Evolutionary conservation across 768 basidiomycete genomes (phyloP), one percentile per base, ranked within the genome.

Genomic region (Lactarius psammicola): DNA sequence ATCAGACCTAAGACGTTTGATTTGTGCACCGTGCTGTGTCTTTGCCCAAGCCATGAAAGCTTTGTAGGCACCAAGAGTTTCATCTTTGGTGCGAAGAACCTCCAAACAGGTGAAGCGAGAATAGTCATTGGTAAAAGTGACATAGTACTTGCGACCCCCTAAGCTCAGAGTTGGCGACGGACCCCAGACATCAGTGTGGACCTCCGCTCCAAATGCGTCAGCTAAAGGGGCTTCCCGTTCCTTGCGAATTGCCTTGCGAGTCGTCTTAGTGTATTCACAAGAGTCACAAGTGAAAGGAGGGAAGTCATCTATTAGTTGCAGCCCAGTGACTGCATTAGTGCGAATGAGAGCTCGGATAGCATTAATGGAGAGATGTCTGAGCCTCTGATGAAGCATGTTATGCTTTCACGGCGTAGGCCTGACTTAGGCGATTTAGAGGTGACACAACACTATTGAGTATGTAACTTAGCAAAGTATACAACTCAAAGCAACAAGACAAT

Each of bases 311-410:
- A 18, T 40, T 10, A n/a, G n/a, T n/a, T n/a, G n/a, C n/a, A n/a
- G n/a, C n/a, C n/a, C n/a, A n/a, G n/a, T n/a, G n/a, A n/a, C 28
- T 2, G 42, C 10, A 2, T 38, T 26, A 3, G 18, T 42, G 55
- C 40, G 20, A 15, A 63, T 66, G 62, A 80, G 71, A 5, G 65
- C 18, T 0, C 64, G 62, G 6, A 74, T 75, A 2, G 67, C 60
- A 0, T 63, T 62, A 3, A 68, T 73, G 6, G 75, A 71, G n/a
- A 80, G 73, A 58, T 81, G 80, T 0, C 76, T 78, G 40, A 80
- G 67, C 2, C 70, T 60, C n/a, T n/a, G n/a, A n/a, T n/a, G n/a
- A n/a, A n/a, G n/a, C n/a, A n/a, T n/a, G n/a, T n/a, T n/a, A n/a
- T n/a, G n/a, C n/a, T n/a, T n/a, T n/a, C n/a, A n/a, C n/a, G n/a